phyloP scores from a whole-genome alignment of 495 filamentous ascomycete species.

The Chaetomium fimeti region DNA sequence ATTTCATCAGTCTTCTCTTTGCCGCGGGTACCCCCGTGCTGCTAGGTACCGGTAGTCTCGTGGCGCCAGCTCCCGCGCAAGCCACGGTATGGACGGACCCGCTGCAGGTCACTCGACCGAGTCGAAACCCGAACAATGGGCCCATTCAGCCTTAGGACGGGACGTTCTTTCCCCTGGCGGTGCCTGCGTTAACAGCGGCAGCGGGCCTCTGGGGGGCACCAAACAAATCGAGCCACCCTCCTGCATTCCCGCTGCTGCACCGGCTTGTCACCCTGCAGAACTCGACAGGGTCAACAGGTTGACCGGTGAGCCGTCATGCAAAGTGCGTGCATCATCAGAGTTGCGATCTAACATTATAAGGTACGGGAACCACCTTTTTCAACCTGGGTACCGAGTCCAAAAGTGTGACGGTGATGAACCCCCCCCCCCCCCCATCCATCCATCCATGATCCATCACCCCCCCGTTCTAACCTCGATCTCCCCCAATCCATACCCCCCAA shows the following conservation, averaged over 20 bases:
- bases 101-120: neutral
- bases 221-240: constrained; percentile 8
- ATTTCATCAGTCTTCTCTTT: neutral
- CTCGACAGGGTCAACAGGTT: neutral
- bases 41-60: constrained; percentile 8
- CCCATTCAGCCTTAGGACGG: constrained; percentile 24
- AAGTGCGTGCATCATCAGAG: constrained; percentile 11
- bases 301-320: constrained; percentile 19
- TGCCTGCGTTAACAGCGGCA: constrained; percentile 7
- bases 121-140: constrained; percentile 25
- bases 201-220: neutral
- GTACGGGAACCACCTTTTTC: constrained; percentile 1
- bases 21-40: constrained; percentile 22
- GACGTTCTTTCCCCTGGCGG: neutral
- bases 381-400: neutral
- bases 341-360: neutral
- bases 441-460: constrained; percentile 5
- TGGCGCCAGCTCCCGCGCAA: constrained; percentile 17
- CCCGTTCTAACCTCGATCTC: neutral
- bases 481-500: too few species aligned
- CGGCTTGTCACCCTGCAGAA: constrained; percentile 15
- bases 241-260: constrained; percentile 12
- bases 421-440: constrained; percentile 7
- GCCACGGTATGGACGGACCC: constrained; percentile 21
- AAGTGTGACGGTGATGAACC: constrained; percentile 6